A percentile compares a stretch with the other conserved stretches of the same genome.
phyloP scores from a whole-genome alignment of 1,284 basidiomycete species.

The Spongiforma sp. region DNA sequence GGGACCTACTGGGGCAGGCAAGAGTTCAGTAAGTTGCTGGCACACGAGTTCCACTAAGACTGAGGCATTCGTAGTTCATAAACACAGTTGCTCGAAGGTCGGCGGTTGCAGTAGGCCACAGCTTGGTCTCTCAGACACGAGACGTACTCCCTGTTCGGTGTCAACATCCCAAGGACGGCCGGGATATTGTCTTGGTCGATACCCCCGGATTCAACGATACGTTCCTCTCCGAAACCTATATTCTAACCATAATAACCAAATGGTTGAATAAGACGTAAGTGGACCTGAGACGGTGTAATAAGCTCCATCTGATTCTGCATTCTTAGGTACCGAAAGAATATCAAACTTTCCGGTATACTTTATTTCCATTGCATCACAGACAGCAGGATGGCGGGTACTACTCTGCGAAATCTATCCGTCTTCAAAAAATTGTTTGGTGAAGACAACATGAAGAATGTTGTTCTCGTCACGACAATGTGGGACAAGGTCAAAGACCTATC shows the following conservation, averaged over 20 bases:
- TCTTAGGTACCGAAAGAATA: constrained; percentile 39
- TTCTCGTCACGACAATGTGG: constrained; percentile 3
- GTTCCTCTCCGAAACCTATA: constrained; percentile 20
- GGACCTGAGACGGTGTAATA: not conserved
- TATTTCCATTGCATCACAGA: constrained; percentile 56
- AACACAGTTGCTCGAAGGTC: constrained; percentile 21
- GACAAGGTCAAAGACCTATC: constrained; percentile 9
- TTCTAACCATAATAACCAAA: constrained; percentile 25
- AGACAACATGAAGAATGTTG: not conserved
- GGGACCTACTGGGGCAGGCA: constrained; percentile 46
- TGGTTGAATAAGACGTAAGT: constrained; percentile 26
- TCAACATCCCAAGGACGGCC: not conserved
- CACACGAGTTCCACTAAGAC: not conserved
- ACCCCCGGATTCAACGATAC: constrained; percentile 17
- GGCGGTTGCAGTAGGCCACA: constrained; percentile 17
- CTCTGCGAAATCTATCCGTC: constrained; percentile 45
- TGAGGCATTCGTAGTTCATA: constrained; percentile 21
- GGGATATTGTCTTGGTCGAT: constrained; percentile 16
- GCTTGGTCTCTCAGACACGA: constrained; percentile 19
- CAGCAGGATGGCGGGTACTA: constrained; percentile 46
- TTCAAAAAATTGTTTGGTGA: constrained; percentile 51
- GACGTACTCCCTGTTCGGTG: constrained; percentile 15
- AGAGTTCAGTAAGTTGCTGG: constrained; percentile 38
- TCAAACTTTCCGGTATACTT: constrained; percentile 46
- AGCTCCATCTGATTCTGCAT: not conserved